Conservation (phyloP, 345 rosid species). For the Syzygium grande region DNA sequence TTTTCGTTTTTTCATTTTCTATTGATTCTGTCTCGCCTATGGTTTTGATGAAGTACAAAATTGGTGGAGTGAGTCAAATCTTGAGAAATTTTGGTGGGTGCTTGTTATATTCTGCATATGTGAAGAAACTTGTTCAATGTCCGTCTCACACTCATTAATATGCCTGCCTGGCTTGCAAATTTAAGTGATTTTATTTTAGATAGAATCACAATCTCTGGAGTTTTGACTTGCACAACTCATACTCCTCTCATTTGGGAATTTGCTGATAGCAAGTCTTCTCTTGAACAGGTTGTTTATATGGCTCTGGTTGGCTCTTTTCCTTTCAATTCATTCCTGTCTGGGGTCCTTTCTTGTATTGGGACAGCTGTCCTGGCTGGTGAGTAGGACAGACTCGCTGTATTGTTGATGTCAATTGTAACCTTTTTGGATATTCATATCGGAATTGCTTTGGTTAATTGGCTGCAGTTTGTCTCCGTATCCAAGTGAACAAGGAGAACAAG, state of each 20-base stretch:
- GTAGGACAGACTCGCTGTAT: slow-evolving; percentile 37
- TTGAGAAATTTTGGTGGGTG: not conserved
- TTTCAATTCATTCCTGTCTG: slow-evolving; percentile 99
- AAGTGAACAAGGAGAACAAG: slow-evolving; percentile 99
- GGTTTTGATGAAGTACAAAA: not conserved
- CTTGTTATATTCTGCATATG: not conserved
- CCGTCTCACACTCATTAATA: not conserved
- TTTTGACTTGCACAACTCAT: not conserved
- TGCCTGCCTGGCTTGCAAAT: slow-evolving; percentile 65
- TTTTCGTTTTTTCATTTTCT: not conserved
- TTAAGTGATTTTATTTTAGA: not conserved
- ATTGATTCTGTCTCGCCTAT: not conserved
- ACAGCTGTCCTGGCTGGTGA: slow-evolving; percentile 98
- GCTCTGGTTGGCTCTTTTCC: slow-evolving; percentile 96
- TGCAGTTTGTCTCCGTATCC: slow-evolving; percentile 96
- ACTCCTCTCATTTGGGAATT: not conserved
- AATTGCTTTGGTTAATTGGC: slow-evolving; percentile 2
- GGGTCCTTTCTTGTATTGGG: slow-evolving; percentile 91
- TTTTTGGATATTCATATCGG: not conserved
- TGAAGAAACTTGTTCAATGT: not conserved
- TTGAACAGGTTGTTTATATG: slow-evolving; percentile 79
- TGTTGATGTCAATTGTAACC: not conserved
- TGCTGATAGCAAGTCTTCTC: not conserved
- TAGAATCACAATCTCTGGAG: not conserved
- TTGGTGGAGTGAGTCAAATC: not conserved